Base-by-base conservation (phyloP, 2,329 filamentous ascomycete genomes). In the Diplodia mutila region DNA sequence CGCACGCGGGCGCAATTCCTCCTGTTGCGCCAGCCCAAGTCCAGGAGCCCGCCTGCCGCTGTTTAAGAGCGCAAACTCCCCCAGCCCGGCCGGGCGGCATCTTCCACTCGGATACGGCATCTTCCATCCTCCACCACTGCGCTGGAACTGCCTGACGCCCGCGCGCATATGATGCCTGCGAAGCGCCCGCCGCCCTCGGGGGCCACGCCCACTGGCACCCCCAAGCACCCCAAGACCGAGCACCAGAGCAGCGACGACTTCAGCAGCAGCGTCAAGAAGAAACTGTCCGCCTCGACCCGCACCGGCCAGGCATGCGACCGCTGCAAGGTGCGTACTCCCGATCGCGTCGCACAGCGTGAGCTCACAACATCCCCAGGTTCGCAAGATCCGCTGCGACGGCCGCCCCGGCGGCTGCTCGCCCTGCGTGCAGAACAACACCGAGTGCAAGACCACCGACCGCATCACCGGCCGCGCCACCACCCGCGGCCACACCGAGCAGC, bases 231-330 rank as follows among this genome's bases (percentile, higher is more conserved):
- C 71, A 77, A 78, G 66, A 69, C 76, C 69, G 77, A 79, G 69
- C 73, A 75, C 23, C 67, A 66, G 61, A 54, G 69, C 39, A 65
- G 69, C 32, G 72, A 69, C 65, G 77, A 79, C 71, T 79, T 78
- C 69, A 79, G 76, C 9, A 73, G 71, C 66, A 74, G 72, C 12
- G 76, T 79, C 61, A 85, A 83, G 78, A 85, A 86, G 78, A 84
- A 84, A 72, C 78, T 87, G 65, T 79, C 81, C 64, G 81, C 81
- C 67, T 86, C 85, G 65, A 85, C 84, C 70, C 82, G 87, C 67
- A 96, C 92, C 0, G 92, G 92, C 11, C 92, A 96, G 80, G 92
- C 92, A 37, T 96, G 92, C 84, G 92, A 96, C 80, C 86, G 93
- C 67, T 96, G 93, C 85, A 95, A 94, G 86, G 90, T 92, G 78